Base-by-base conservation (phyloP, 495 filamentous ascomycete species). In the Podospora pseudopauciseta region DNA sequence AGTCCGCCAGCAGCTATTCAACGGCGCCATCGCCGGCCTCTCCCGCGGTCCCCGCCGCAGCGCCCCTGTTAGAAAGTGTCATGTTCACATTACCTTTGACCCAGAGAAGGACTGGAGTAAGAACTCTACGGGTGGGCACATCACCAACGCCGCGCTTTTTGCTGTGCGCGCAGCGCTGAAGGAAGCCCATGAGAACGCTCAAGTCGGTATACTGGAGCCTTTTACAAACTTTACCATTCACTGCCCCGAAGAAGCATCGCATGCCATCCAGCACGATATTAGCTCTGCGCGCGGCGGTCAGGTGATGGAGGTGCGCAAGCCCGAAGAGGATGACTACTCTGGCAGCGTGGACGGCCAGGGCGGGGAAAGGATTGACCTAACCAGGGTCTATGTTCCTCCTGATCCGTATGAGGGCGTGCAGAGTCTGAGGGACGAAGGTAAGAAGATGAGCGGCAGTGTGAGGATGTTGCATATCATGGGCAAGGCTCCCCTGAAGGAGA, bases 401-500 rank as follows among this genome's bases (percentile, higher is more conserved):
- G 94, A 97, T 73, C 92, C 92, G 26, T 97, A 95, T 74, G 89
- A 88, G 39, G 83, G 85, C 3, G 78, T 81, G 60, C 77, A 81
- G 65, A 79, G 77, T 28, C 74, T 83, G 59, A 68, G 78, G 30
- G 80, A 77, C 26, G 70, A 74, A 13, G 80, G 77, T 69, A 80
- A 78, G 69, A 77, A 69, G 19, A 74, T 67, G 1, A 49, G 39
- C 13, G 39, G 39, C 6, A 49, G 39, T 49, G 72, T 79, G 34
- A 72, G 82, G 59, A 81, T 83, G 81, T 72, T 84, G 32, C 77
- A 83, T 5, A 91, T 99, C 67, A 86, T 86, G 5, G 96, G 93
- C 3, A 87, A 90, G 68, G 93, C 97, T 32, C 96, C 96, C 56
- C 80, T 98, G 65, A 94, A 93, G 77, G 94, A 98, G 78, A 97